These are phyloP conservation scores for Ophiostoma montium DNA, from an alignment of 2,329 filamentous ascomycete species.

Conservation along the genomic window DNA sequence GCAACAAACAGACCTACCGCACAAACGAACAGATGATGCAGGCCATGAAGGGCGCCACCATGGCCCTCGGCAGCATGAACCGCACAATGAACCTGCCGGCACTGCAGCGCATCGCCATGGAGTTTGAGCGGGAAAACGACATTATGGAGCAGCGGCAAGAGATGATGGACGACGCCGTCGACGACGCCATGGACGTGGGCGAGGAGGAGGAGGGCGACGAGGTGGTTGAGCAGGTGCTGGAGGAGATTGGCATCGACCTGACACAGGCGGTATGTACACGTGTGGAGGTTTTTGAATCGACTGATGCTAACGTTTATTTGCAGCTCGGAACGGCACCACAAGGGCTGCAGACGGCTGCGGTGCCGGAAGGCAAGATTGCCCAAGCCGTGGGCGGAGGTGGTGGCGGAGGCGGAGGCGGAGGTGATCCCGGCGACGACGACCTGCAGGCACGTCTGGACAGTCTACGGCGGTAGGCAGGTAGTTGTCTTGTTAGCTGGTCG, in stretches of 20 bases:
- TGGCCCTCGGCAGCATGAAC: slow-evolving; percentile 92
- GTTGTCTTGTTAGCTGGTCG: neutral
- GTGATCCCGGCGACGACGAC: slow-evolving; percentile 65
- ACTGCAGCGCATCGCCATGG: slow-evolving; percentile 92
- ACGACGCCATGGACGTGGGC: slow-evolving; percentile 82
- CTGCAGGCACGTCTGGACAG: slow-evolving; percentile 88
- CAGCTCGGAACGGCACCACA: slow-evolving; percentile 87
- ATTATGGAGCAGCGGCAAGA: slow-evolving; percentile 98
- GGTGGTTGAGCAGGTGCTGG: slow-evolving; percentile 88
- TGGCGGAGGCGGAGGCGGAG: slow-evolving; percentile 29
- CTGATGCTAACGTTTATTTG: slow-evolving; percentile 9
- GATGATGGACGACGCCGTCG: slow-evolving; percentile 99
- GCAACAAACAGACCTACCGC: slow-evolving; percentile 60
- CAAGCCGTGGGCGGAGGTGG: slow-evolving; percentile 62
- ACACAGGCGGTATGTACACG: slow-evolving; percentile 67
- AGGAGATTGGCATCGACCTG: slow-evolving; percentile 92
- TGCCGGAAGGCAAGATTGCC: slow-evolving; percentile 64
- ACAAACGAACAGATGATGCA: slow-evolving; percentile 99
- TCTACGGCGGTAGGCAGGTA: slow-evolving; percentile 43
- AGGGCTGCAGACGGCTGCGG: slow-evolving; percentile 60
- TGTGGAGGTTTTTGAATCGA: slow-evolving; percentile 35
- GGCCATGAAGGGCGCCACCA: slow-evolving; percentile 95
- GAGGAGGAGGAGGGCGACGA: slow-evolving; percentile 95
- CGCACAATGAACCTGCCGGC: slow-evolving; percentile 93
- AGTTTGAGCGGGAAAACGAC: slow-evolving; percentile 97